Evolutionary conservation across 139 green algal species (phyloP), one percentile per base, ranked within the genome.

Genomic region (Chlorella sorokiniana): DNA sequence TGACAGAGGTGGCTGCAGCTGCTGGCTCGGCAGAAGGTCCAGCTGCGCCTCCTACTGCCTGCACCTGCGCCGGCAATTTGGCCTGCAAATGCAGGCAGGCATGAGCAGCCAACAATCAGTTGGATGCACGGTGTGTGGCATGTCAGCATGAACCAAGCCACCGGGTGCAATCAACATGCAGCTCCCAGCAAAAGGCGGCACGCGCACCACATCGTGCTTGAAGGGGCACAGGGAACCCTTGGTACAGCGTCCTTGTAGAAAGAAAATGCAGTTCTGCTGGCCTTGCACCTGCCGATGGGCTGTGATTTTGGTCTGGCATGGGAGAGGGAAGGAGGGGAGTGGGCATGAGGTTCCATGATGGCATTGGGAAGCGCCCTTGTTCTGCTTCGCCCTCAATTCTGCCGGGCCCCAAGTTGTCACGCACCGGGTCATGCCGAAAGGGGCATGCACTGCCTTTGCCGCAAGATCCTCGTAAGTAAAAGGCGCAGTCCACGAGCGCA

Each of bases 381-480:
- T 65, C 18, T 29, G 22, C 6, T 22, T 33, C 16, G 56, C 11
- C 11, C 14, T 16, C 14, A 11, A 59, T 33, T 3, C 29, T 33
- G 35, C 18, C 23, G 22, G 38, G 22, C 33, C 22, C 61, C 20
- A 44, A 29, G 35, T 35, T 9, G 25, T 27, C 4, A 10, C 74
- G 35, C 76, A 82, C 76, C 62, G 56, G 61, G 64, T 83, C 82
- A 64, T 86, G 82, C 42, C n/a, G 72, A 48, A 86, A 86, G 22
- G 82, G 62, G 62, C 82, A 86, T 20, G 33, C 25, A 16, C 29
- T 52, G 10, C 82, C 82, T 52, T 69, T 78, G 44, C n/a, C 79
- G 61, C 82, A 86, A 11, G 22, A 29, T 78, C 82, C 82, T 11
- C 41, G 72, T 8, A 86, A 35, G n/a, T 63, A 86, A 37, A 63